Evolutionary conservation across 805 yeast species (phyloP), one percentile per base, ranked within the genome.

Genomic region (Wickerhamomyces ciferrii): DNA sequence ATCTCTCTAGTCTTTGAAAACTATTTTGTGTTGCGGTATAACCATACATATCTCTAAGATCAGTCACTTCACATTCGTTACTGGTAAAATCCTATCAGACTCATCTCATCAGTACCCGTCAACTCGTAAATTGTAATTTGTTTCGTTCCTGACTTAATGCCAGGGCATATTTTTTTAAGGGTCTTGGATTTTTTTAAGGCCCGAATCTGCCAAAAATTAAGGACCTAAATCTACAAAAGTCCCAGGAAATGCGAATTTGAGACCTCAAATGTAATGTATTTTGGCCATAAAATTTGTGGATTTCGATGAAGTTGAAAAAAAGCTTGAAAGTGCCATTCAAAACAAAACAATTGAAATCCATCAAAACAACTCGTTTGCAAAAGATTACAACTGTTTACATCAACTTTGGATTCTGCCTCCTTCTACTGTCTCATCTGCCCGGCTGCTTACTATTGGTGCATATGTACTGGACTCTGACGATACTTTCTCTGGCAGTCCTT

Each of bases 391-490:
- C 14, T 14, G 31, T 27, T 27, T 6, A 9, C 13, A 27, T 13
- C 15, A 13, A 27, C 4, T 13, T 15, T 15, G 35, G 35, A 31
- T 14, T n/a, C 18, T n/a, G 18, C 5, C 18, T n/a, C 8, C 5
- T 31, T 17, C 37, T 34, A 6, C 23, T 34, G 37, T 9, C 18
- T 15, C 18, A 15, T 5, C 13, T n/a, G 35, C 35, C 18, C 21
- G 15, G 37, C 37, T 34, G 35, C 19, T 32, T 7, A 34, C 15
- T 10, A 34, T 8, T 18, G 19, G 19, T 41, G 39, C 19, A n/a
- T 19, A 58, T 59, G 61, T 52, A 48, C 41, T 48, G 54, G 59
- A 51, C 55, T 14, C 41, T 54, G 23, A 21, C 46, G 2, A 43
- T 57, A 4, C 43, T 53, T 9, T 43, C 47, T 2, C 19, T 53